A percentile compares a stretch with the other conserved stretches of the same genome.
Evolutionary conservation across 176 grass and related monocot genomes (phyloP).

Genomic region (Oryza australiensis): DNA sequence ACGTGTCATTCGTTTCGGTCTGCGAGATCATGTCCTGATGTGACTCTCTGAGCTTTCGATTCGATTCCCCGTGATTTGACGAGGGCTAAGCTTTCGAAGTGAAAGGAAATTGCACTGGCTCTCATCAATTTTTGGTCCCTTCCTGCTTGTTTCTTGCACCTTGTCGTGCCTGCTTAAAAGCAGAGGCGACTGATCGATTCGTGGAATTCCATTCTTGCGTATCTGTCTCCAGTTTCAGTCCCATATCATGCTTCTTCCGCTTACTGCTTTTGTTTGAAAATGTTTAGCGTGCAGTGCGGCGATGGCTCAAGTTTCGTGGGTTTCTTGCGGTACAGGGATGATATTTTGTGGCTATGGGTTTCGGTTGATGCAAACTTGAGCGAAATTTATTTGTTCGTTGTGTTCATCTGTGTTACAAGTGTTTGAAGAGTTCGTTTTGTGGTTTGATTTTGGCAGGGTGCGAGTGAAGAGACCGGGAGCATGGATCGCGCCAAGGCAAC

Average conservation of each 20-base stretch:
- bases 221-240: background rate
- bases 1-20: background rate
- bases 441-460: conserved; percentile 28
- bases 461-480: conserved; percentile 16
- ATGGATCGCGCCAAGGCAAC: conserved; percentile 10
- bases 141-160: conserved; percentile 22
- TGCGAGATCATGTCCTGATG: background rate
- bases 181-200: background rate
- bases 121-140: background rate
- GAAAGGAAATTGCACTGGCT: background rate
- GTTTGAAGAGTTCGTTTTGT: background rate
- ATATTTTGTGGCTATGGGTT: background rate
- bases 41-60: background rate
- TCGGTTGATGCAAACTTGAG: background rate
- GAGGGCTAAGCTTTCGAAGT: background rate
- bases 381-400: background rate
- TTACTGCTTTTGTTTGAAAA: background rate
- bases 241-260: background rate
- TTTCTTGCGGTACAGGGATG: background rate
- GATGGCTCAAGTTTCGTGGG: background rate
- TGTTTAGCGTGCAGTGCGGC: background rate
- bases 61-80: conserved; percentile 16
- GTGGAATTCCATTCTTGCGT: conserved; percentile 3
- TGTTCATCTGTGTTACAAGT: background rate
- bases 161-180: background rate